These are phyloP conservation scores for Penicillium macrosclerotiorum DNA, from an alignment of 495 filamentous ascomycete species.

Conservation along the genomic window DNA sequence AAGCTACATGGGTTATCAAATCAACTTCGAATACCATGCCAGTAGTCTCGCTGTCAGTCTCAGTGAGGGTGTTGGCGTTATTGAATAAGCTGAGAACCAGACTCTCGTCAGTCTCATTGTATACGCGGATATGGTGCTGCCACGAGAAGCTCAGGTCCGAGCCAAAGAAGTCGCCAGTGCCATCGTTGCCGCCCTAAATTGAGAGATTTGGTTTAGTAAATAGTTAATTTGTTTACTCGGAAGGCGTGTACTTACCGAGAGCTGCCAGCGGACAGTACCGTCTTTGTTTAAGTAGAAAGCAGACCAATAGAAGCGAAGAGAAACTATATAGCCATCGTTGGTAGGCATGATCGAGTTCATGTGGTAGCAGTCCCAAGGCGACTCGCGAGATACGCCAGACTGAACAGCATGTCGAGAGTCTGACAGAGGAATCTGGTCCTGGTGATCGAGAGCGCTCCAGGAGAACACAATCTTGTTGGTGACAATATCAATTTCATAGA, in stretches of 20 bases:
- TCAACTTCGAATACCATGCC: conserved; percentile 40
- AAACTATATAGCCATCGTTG: conserved; percentile 39
- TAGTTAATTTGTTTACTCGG: no score
- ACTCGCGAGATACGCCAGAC: conserved; percentile 16
- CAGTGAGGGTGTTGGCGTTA: conserved; percentile 33
- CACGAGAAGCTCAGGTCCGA: conserved; percentile 40
- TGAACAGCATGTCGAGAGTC: conserved; percentile 23
- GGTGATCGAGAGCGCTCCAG: conserved; percentile 33
- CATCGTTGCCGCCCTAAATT: conserved; percentile 36
- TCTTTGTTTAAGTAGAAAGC: conserved; percentile 34
- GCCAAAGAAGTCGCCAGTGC: conserved; percentile 41
- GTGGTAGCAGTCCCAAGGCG: conserved; percentile 40
- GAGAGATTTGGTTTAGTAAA: no score
- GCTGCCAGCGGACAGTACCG: conserved; percentile 41
- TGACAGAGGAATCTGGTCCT: conserved; percentile 15
- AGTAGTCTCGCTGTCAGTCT: conserved; percentile 27
- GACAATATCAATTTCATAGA: conserved; percentile 42
- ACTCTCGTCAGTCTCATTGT: conserved; percentile 31
- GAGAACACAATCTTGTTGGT: conserved; percentile 31
- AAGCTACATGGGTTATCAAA: conserved; percentile 39
- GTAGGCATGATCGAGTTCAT: conserved; percentile 38
- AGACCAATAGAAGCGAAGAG: conserved; percentile 34
- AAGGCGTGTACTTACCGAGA: no score
- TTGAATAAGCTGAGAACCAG: conserved; percentile 32
- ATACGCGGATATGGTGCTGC: conserved; percentile 43